These are phyloP conservation scores for Pseudonitzschia multiseries DNA, from an alignment of 108 stramenopile genomes.

Conservation along the genomic window DNA sequence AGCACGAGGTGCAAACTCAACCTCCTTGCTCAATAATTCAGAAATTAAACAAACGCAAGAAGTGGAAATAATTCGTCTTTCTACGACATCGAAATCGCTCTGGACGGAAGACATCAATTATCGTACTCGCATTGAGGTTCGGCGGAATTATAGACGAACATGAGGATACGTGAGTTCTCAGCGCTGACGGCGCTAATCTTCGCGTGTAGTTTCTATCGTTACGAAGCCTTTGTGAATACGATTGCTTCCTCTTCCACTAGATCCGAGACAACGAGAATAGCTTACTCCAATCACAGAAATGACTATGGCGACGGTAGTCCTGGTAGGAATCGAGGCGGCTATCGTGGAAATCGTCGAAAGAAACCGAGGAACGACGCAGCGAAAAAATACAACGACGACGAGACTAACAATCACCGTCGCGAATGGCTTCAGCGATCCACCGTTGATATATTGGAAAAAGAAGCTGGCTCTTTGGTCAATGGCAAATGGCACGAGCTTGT, in stretches of 20 bases:
- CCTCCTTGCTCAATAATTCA: no score
- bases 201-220: neutral
- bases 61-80: no score
- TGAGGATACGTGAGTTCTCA: conserved; percentile 2
- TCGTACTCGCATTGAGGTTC: no score
- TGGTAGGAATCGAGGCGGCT: neutral
- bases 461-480: conserved; percentile 33
- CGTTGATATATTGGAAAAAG: conserved; percentile 19
- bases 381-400: neutral
- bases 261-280: neutral
- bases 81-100: no score
- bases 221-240: conserved; percentile 16
- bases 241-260: neutral
- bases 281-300: neutral
- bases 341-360: neutral
- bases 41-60: no score
- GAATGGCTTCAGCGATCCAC: conserved; percentile 40
- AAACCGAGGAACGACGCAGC: conserved; percentile 8
- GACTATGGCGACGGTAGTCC: neutral
- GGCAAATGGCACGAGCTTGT: conserved; percentile 61
- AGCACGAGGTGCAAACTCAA: no score
- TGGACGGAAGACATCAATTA: no score
- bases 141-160: neutral
- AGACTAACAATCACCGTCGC: neutral
- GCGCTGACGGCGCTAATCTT: conserved; percentile 2